phyloP scores from a whole-genome alignment of 371 early-diverging fungal genomes.

The Batkoa obscura region DNA sequence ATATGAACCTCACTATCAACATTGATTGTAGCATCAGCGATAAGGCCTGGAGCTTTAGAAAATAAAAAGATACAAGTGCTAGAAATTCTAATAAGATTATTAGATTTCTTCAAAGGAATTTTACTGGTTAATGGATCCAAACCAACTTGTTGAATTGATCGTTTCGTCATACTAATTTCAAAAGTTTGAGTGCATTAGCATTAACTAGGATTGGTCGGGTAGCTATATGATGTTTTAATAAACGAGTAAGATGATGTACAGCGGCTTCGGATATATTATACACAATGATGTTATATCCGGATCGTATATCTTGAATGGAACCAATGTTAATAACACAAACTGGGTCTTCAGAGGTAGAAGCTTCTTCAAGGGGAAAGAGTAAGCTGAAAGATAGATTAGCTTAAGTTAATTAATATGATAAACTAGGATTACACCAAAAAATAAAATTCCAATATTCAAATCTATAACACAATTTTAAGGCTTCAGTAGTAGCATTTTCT shows the following conservation, averaged over 20 bases:
- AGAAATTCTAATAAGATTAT: conserved; percentile 67
- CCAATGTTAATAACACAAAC: conserved; percentile 65
- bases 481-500: conserved; percentile 9
- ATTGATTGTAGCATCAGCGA: conserved; percentile 58
- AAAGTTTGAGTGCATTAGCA: conserved; percentile 78
- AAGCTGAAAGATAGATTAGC: conserved; percentile 14
- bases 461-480: conserved; percentile 32
- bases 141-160: background rate
- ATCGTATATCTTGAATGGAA: conserved; percentile 51
- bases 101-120: conserved; percentile 57
- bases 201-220: conserved; percentile 54
- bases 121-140: background rate
- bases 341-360: conserved; percentile 28
- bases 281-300: conserved; percentile 43
- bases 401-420: conserved; percentile 13
- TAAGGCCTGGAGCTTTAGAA: conserved; percentile 53
- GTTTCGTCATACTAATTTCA: conserved; percentile 78
- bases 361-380: conserved; percentile 51
- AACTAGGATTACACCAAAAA: conserved; percentile 55
- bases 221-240: conserved; percentile 44
- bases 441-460: conserved; percentile 70
- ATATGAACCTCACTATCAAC: conserved; percentile 56
- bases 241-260: conserved; percentile 49
- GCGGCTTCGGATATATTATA: conserved; percentile 66
- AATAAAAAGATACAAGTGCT: conserved; percentile 58